Evolutionary conservation across 768 basidiomycete species (phyloP), one percentile per base, ranked within the genome.

Genomic region (Hydnomerulius pinastri): DNA sequence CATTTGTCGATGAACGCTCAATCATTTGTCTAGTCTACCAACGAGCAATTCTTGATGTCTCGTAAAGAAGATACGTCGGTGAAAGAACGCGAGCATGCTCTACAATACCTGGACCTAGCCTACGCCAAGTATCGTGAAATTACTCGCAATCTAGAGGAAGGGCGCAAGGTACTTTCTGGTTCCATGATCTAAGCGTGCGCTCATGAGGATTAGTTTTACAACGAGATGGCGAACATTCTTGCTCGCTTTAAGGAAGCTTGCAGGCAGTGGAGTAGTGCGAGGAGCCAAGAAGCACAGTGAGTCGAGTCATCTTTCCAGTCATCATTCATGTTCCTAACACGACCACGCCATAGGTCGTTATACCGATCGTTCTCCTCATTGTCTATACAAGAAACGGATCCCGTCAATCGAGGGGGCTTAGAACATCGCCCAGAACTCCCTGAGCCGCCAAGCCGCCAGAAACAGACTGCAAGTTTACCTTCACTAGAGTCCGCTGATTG

Each of bases 51-150:
- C 68, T 59, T 96, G 12, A 73, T 82, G 29, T 90, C 90, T 4
- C 78, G 93, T 20, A 83, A 78, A 65, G 88, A 89, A 11, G 92
- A 95, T 60, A 79, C 86, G 1, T 71, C 77, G 10, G 77, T 93
- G 13, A 90, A 89, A 60, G 86, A 85, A 40, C 80, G 97, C 13
- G 92, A 96, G 69, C 74, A 79, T 51, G 89, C 86, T 0, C 69
- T 98, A 23, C 91, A 92, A 63, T 81, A 83, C 11, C 81, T 96
- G 36, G 92, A 96, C 55, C 67, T 86, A 10, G 90, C 94, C 0
- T 90, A 90, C 68, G 85, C 85, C 70, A 92, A 92, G 61, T 97
- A 93, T 67, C 76, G 79, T 46, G 95, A 98, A 64, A 88, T 97
- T 12, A 77, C 75, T 2, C 79, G 81, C 43, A 94, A 98, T 68